phyloP scores from a whole-genome alignment of 129 eudicot species.

The Centella asiatica region DNA sequence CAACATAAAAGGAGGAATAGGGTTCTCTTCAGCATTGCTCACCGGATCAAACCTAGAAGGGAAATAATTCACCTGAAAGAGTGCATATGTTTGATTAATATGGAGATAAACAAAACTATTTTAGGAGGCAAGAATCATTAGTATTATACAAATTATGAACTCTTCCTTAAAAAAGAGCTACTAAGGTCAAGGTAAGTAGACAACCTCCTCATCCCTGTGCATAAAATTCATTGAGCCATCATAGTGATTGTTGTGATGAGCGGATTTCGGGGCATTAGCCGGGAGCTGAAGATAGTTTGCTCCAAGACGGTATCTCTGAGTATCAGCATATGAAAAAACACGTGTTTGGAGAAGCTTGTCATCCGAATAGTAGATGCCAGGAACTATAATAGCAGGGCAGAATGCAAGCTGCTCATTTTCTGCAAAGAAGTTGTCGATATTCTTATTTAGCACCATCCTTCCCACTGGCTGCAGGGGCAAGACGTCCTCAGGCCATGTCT shows the following conservation, averaged over 20 bases:
- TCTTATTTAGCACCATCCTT: background rate
- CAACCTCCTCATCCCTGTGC: slow-evolving; percentile 8
- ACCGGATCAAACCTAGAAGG: slow-evolving; percentile 4
- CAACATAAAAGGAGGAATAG: background rate
- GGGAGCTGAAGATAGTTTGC: slow-evolving; percentile 12
- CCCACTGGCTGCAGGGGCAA: slow-evolving; percentile 12
- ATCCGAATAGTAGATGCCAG: slow-evolving; percentile 9
- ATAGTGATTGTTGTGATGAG: slow-evolving; percentile 12
- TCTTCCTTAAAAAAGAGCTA: background rate
- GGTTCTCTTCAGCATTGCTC: slow-evolving; percentile 6
- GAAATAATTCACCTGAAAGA: slow-evolving; percentile 9
- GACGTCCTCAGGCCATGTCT: slow-evolving; percentile 11
- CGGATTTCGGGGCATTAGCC: slow-evolving; percentile 3
- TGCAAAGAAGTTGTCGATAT: slow-evolving; percentile 8
- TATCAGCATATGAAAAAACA: slow-evolving; percentile 1
- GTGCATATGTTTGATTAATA: background rate
- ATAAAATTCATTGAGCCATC: slow-evolving; percentile 2
- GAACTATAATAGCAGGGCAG: slow-evolving; percentile 10
- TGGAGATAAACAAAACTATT: background rate
- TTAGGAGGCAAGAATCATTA: background rate
- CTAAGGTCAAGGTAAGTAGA: background rate
- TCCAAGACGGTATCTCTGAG: slow-evolving; percentile 12
- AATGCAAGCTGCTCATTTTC: slow-evolving; percentile 13
- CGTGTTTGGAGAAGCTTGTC: slow-evolving; percentile 12
- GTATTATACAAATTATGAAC: background rate